Evolutionary conservation across 169 alveolate species (phyloP), one percentile per base, ranked within the genome.

Genomic region (Plasmodium falciparum): DNA sequence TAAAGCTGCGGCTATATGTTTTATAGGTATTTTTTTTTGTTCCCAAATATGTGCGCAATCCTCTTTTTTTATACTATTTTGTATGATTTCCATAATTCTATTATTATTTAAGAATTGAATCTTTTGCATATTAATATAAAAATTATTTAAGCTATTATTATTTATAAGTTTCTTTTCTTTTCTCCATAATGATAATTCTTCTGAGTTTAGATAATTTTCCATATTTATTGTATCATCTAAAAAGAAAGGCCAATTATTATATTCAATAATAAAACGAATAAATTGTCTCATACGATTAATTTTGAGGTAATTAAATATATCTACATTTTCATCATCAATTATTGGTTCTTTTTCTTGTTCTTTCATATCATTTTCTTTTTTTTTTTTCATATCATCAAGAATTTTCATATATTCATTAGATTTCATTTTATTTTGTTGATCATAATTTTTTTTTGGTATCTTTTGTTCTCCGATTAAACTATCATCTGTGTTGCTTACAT

Each of bases 201-300:
- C 66, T 4, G 39, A 3, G 29, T 54, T 83, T 33, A 83, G 62
- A 22, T 83, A 83, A 24, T 45, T 54, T 8, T 83, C 91, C 50
- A 83, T 20, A 50, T 56, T 69, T 47, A 69, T 69, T 12, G 52
- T 17, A 15, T 83, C 91, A 24, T 83, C 91, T 47, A 83, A 62
- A 73, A 83, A 83, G 39, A 83, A 67, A n/a, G 91, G 91, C 91
- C 91, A 83, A 33, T 83, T 47, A 56, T 83, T 83, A 62, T 83
- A 83, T 47, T 83, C 91, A 49, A 69, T 69, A 15, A 83, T 50
- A 45, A 83, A 83, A 3, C 91, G 83, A 39, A 83, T 83, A 50
- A 83, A 83, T 15, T 83, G 91, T n/a, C 58, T 67, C 6, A 83
- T 83, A 39, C 73, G 11, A 47, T 83, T 83, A 5, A 69, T 52